Evolutionary conservation across 352 stramenopile species (phyloP).

Genomic region (Phytopythium montanum): DNA sequence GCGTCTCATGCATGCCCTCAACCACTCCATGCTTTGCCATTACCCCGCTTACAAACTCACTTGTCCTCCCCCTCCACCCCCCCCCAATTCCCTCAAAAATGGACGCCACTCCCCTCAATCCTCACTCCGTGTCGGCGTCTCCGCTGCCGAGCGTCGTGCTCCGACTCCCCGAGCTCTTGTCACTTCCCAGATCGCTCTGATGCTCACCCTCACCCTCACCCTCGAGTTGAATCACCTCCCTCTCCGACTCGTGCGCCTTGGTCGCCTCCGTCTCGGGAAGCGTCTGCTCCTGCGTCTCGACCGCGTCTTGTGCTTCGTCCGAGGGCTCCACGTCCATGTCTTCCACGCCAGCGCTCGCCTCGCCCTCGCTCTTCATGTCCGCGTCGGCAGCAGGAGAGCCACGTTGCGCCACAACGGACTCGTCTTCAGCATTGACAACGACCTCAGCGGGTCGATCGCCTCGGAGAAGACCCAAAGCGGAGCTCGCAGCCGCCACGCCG

Average conservation of each 20-base stretch:
- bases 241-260: not conserved
- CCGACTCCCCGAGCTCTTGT: constrained; percentile 3
- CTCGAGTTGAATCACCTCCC: not conserved
- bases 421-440: not conserved
- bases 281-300: not conserved
- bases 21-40: not conserved
- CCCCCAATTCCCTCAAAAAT: not conserved
- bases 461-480: not conserved
- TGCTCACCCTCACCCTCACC: not conserved
- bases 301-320: not conserved
- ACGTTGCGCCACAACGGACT: not conserved
- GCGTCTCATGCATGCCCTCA: not conserved
- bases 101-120: not conserved
- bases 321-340: not conserved
- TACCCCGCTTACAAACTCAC: not conserved
- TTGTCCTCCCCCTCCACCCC: not conserved
- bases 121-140: constrained; percentile 4
- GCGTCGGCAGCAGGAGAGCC: not conserved
- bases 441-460: not conserved
- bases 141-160: constrained; percentile 1
- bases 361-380: not conserved
- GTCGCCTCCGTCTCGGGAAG: not conserved
- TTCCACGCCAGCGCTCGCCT: not conserved
- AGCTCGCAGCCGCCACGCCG: not conserved
- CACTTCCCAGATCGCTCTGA: constrained; percentile 2